Evolutionary conservation across 2,329 filamentous ascomycete genomes (phyloP).

Genomic region (Leptographium wingfieldii): DNA sequence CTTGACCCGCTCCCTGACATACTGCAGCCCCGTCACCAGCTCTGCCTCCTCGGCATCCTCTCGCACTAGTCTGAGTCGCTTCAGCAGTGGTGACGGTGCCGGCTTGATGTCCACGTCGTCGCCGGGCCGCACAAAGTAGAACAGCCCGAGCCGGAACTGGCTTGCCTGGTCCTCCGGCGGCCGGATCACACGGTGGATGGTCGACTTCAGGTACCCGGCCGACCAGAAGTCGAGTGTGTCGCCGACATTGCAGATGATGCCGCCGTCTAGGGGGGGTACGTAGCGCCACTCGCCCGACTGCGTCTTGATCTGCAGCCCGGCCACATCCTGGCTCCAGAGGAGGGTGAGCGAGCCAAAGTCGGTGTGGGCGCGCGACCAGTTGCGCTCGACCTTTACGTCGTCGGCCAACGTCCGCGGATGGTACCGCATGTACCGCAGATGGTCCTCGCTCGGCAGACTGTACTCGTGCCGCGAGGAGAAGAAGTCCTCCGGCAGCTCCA

Average conservation of each 20-base stretch:
- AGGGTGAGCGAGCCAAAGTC: constrained; percentile 64
- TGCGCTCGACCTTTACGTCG: constrained; percentile 16
- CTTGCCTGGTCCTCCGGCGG: constrained; percentile 27
- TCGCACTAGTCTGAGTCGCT: constrained; percentile 23
- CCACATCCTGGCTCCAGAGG: constrained; percentile 72
- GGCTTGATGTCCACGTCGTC: constrained; percentile 8
- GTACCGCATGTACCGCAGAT: constrained; percentile 43
- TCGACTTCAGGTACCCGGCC: constrained; percentile 14
- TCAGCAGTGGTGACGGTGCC: constrained; percentile 8
- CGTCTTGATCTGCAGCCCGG: constrained; percentile 71
- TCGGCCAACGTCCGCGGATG: constrained; percentile 27
- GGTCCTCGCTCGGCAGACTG: constrained; percentile 34
- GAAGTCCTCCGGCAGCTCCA: constrained; percentile 38
- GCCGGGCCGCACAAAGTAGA: constrained; percentile 35
- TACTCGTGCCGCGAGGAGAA: constrained; percentile 40
- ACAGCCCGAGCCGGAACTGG: constrained; percentile 33
- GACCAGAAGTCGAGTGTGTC: constrained; percentile 23
- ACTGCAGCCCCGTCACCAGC: constrained; percentile 28
- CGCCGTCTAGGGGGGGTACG: constrained; percentile 27
- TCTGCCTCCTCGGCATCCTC: constrained; percentile 23
- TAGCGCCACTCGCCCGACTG: constrained; percentile 38
- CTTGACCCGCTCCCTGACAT: constrained; percentile 31
- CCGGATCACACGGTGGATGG: constrained; percentile 9
- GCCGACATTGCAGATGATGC: constrained; percentile 27
- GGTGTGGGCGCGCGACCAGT: constrained; percentile 58